Evolutionary conservation across 2,329 filamentous ascomycete genomes (phyloP).

Genomic region (Elsinoe australis): DNA sequence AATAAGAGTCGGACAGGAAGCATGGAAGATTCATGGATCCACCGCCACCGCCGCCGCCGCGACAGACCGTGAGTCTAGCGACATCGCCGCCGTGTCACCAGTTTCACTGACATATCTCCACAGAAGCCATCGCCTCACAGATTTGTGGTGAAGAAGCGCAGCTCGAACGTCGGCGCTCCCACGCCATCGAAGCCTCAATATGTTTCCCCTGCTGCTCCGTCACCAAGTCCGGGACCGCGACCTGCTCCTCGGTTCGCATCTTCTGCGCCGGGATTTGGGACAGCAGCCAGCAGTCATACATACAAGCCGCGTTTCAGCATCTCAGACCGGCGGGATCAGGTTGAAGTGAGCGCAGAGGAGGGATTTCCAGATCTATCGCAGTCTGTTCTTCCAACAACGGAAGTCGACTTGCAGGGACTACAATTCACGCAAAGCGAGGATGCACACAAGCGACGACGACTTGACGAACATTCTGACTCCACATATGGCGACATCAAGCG

Average conservation of each 20-base stretch:
- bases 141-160: slow-evolving; percentile 5
- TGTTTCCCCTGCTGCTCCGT: background rate
- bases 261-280: background rate
- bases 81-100: too few relatives aligned
- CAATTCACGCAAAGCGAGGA: background rate
- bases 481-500: background rate
- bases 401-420: background rate
- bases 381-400: background rate
- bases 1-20: too few relatives aligned
- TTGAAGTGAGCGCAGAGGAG: background rate
- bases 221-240: background rate
- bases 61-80: background rate
- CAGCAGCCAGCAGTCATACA: background rate
- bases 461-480: background rate
- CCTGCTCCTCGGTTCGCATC: background rate
- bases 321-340: background rate
- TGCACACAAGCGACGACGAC: slow-evolving; percentile 6
- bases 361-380: background rate
- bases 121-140: slow-evolving; percentile 15
- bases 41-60: slow-evolving; percentile 13
- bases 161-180: background rate
- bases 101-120: background rate
- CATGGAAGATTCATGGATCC: slow-evolving; percentile 11
- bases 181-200: background rate
- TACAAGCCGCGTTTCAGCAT: background rate